Evolutionary conservation across 2,329 filamentous ascomycete species (phyloP).

Genomic region (Verticillium longisporum): DNA sequence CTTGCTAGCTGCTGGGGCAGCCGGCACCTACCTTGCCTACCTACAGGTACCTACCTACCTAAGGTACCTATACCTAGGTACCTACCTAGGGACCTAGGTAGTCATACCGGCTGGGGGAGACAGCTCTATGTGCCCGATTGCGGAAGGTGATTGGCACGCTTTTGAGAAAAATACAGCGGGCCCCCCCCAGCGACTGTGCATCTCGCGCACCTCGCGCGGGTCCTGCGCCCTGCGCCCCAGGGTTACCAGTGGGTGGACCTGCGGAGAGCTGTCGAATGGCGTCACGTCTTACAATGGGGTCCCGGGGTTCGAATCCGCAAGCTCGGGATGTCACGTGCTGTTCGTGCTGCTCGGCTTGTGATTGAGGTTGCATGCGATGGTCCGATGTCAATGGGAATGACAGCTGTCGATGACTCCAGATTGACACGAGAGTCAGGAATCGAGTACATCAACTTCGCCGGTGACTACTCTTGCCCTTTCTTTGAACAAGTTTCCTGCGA

Average conservation of each 20-base stretch:
- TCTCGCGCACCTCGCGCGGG: background rate
- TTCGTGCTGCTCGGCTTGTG: background rate
- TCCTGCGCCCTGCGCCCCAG: background rate
- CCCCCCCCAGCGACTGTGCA: background rate
- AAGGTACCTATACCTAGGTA: background rate
- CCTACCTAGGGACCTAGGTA: background rate
- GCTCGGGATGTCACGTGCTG: background rate
- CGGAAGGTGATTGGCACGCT: slow-evolving; percentile 2
- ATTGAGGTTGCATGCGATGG: background rate
- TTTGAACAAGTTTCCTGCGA: too few species aligned
- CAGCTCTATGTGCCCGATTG: background rate
- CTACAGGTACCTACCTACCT: too few species aligned
- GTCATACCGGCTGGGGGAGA: background rate
- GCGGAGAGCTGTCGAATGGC: background rate
- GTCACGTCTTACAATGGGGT: background rate
- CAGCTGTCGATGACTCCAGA: background rate
- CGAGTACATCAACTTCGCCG: too few species aligned
- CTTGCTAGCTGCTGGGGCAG: background rate
- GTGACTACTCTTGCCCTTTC: too few species aligned
- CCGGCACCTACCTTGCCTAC: too few species aligned
- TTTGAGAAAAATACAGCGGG: background rate
- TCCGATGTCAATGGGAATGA: too few species aligned
- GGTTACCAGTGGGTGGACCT: background rate
- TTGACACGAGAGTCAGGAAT: too few species aligned
- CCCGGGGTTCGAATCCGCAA: background rate